Percentiles rank a stretch among this genome's conserved stretches.
Conservation (phyloP, 352 stramenopile genomes). For the Thalassiosira ordinaria region DNA sequence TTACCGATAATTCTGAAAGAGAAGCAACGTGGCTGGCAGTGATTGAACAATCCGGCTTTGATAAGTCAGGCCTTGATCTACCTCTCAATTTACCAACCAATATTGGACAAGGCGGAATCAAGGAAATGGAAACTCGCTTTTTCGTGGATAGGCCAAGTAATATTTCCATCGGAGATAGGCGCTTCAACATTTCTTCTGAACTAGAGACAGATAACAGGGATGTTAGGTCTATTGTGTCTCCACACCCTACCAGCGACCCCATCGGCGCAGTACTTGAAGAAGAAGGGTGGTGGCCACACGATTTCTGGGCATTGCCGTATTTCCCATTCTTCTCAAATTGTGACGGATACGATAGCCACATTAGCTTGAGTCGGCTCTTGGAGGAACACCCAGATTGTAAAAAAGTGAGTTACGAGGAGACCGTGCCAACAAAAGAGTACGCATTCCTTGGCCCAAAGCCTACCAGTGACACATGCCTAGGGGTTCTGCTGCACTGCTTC, state of each 20-base stretch:
- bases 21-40: constrained; percentile 85
- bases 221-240: not conserved
- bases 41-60: constrained; percentile 87
- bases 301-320: constrained; percentile 88
- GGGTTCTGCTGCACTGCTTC: constrained; percentile 87
- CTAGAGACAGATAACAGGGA: constrained; percentile 9
- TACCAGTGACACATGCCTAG: constrained; percentile 53
- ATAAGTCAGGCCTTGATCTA: constrained; percentile 86
- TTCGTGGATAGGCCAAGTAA: constrained; percentile 92
- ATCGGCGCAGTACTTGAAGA: constrained; percentile 34
- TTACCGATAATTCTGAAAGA: constrained; percentile 34
- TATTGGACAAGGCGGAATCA: constrained; percentile 32
- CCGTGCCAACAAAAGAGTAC: constrained; percentile 91
- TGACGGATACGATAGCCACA: constrained; percentile 92
- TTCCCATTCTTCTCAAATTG: constrained; percentile 97
- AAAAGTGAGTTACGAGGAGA: constrained; percentile 89
- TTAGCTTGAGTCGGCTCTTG: constrained; percentile 92
- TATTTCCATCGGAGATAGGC: constrained; percentile 89
- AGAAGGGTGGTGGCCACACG: constrained; percentile 33
- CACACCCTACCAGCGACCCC: constrained; percentile 31
- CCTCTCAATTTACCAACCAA: constrained; percentile 93
- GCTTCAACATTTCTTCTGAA: constrained; percentile 11
- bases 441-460: constrained; percentile 24
- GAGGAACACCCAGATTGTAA: constrained; percentile 94
- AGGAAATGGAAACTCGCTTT: constrained; percentile 87